Evolutionary conservation across 2,329 filamentous ascomycete genomes (phyloP).

Genomic region (Xylariaceae sp.): DNA sequence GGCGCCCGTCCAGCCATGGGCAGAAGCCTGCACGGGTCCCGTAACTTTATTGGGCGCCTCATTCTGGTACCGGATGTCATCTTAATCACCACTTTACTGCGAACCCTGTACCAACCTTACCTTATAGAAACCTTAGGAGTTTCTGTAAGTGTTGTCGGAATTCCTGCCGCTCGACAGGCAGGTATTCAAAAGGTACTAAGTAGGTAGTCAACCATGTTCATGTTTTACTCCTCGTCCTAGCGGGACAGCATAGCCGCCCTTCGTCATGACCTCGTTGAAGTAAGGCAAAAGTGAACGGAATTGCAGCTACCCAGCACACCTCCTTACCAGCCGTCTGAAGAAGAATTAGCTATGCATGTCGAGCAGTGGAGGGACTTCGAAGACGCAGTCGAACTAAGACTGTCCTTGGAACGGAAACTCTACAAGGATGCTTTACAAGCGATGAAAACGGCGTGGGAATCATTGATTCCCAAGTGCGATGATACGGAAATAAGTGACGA

Average conservation of each 20-base stretch:
- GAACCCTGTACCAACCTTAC: too few species aligned
- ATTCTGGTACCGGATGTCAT: too few species aligned
- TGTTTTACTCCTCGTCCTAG: not conserved
- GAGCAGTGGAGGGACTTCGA: not conserved
- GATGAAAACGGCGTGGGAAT: not conserved
- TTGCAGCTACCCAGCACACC: not conserved
- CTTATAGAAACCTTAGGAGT: too few species aligned
- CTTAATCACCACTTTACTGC: too few species aligned
- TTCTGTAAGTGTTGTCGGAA: too few species aligned
- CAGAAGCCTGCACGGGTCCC: too few species aligned
- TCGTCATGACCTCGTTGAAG: not conserved
- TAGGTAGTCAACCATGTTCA: not conserved
- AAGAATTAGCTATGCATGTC: not conserved
- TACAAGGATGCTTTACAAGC: not conserved
- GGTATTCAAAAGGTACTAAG: not conserved
- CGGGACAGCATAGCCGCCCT: not conserved
- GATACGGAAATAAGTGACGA: not conserved
- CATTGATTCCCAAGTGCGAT: not conserved
- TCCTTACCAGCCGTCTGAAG: not conserved
- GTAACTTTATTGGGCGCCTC: too few species aligned
- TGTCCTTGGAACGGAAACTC: not conserved
- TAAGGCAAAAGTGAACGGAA: not conserved
- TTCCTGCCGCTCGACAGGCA: too few species aligned
- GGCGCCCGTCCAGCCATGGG: too few species aligned
- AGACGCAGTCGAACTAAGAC: not conserved